Base-by-base conservation (phyloP, 2,329 filamentous ascomycete species). In the Aspergillus costaricaensis region DNA sequence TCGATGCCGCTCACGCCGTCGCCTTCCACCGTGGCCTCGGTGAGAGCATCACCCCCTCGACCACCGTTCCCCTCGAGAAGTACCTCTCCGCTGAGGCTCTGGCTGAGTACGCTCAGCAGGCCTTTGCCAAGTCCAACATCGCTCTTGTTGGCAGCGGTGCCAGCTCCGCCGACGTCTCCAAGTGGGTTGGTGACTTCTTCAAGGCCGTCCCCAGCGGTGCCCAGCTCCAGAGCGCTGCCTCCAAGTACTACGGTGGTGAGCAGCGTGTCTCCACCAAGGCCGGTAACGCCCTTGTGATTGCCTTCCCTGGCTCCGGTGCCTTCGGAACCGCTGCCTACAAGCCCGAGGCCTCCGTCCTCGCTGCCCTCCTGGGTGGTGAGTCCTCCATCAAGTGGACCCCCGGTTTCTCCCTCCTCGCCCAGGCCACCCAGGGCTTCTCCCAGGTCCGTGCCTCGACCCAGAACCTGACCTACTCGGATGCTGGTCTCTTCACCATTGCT, bases 131-230 rank as follows among this genome's bases (percentile, higher is more conserved):
- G 85, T 82, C 89, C 72, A 97, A 96, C 80, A 89, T 99, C 70
- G 92, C 94, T 64, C 82, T 99, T 65, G 89, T 98, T 67, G 92
- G 91, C 72, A 96, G 96, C 72, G 95, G 95, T 67, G 89, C 92
- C 66, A 88, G 88, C 68, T 84, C 91, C 68, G 81, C 84, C 60
- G 87, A 91, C 65, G 82, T 98, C 67, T 85, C 86, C 73, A 96
- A 95, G 82, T 98, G 94, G 93, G 88, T 96, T 65, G 87, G 88
- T 74, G 88, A 96, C 76, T 97, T 97, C 86, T 98, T 99, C 85
- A 87, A 88, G 76, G 83, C 85, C 62, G 83, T 90, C 53, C 85
- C 88, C 60, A 76, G 79, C 68, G 79, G 81, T 73, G 80, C 83
- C 71, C 78, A 84, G 67, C 70, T 80, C 43, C 80, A 90, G 75